Percentiles rank a stretch among this genome's conserved stretches.
These are phyloP conservation scores for Neoboletus brunneissimus DNA, from an alignment of 768 basidiomycete species.

Conservation along the genomic window DNA sequence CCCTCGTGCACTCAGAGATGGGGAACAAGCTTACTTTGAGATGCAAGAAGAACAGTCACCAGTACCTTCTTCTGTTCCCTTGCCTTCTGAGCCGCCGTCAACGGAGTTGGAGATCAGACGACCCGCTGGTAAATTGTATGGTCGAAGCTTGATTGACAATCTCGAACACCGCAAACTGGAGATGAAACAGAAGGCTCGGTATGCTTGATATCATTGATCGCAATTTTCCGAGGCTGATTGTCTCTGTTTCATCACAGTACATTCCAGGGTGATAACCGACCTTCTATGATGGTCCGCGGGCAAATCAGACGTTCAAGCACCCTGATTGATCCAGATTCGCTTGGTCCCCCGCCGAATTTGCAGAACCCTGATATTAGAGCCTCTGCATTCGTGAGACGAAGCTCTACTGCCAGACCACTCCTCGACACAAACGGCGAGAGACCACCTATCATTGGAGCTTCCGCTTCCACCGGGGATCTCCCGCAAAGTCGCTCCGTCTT, in stretches of 20 bases:
- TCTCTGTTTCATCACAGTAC: slow-evolving; percentile 46
- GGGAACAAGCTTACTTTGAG: slow-evolving; percentile 66
- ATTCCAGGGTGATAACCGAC: slow-evolving; percentile 84
- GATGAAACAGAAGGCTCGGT: slow-evolving; percentile 85
- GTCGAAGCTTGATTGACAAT: slow-evolving; percentile 88
- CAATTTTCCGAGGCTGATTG: slow-evolving; percentile 3
- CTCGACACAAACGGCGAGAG: slow-evolving; percentile 54
- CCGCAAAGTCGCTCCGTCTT: slow-evolving; percentile 75
- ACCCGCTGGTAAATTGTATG: slow-evolving; percentile 82
- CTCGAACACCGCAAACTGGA: slow-evolving; percentile 78
- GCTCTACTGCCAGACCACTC: slow-evolving; percentile 62
- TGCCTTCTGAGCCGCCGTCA: slow-evolving; percentile 30
- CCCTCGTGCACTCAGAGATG: slow-evolving; percentile 75
- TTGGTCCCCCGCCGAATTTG: slow-evolving; percentile 48
- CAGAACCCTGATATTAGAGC: slow-evolving; percentile 46
- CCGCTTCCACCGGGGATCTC: slow-evolving; percentile 33
- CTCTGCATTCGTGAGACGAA: slow-evolving; percentile 43
- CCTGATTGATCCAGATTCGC: slow-evolving; percentile 66
- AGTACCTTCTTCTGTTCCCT: slow-evolving; percentile 29
- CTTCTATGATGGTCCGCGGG: slow-evolving; percentile 88
- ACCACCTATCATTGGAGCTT: slow-evolving; percentile 29
- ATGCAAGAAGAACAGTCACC: slow-evolving; percentile 37
- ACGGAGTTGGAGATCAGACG: slow-evolving; percentile 38
- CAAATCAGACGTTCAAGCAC: slow-evolving; percentile 56
- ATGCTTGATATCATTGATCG: slow-evolving; percentile 20